Base-by-base conservation (phyloP, 202 grass and related monocot genomes). In the Setaria viridis region DNA sequence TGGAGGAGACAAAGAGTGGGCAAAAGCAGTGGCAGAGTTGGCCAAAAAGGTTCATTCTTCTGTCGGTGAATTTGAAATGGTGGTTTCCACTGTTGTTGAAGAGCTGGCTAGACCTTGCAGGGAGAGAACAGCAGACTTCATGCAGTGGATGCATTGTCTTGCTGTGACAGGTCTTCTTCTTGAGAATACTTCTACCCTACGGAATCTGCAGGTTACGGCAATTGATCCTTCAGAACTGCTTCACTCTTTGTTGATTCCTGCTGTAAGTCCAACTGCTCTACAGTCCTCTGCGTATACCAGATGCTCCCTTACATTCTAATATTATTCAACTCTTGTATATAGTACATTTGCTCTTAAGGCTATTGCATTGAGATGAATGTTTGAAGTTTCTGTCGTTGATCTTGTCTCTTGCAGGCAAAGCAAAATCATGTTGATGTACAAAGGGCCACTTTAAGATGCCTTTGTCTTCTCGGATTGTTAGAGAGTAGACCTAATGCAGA, bases 111-210 rank as follows among this genome's bases (percentile, higher is more conserved):
- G 73, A 67, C 91, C 93, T 75, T 95, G 91, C 80, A 91, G 97
- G 86, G 97, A 99, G 77, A 96, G 97, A 91, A 88, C 91, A 65
- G 97, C 93, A 70, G 80, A 92, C 50, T 93, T 93, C 70, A 90
- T 91, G 47, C 90, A 94, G 62, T 99, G 97, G 93, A 94, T 96
- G 87, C 97, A 96, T 86, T 96, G 97, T 53, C 90, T 99, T 7
- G 85, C 90, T 3, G 82, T 96, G 68, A 85, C 92, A n/a, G 86
- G 93, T 67, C 92, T 96, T 92, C 90, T 99, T 84, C 92, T 99
- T 19, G 90, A 94, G 77, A 96, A 96, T 85, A 88, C 93, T 62
- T 67, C 82, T 70, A 84, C 86, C 50, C 66, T 96, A 55, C 54
- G 87, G 83, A 88, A 64, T 42, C 85, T 99, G 29, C 81, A 85